These are phyloP conservation scores for Colletotrichum gloeosporioides DNA, from an alignment of 2,329 filamentous ascomycete species.

Conservation along the genomic window DNA sequence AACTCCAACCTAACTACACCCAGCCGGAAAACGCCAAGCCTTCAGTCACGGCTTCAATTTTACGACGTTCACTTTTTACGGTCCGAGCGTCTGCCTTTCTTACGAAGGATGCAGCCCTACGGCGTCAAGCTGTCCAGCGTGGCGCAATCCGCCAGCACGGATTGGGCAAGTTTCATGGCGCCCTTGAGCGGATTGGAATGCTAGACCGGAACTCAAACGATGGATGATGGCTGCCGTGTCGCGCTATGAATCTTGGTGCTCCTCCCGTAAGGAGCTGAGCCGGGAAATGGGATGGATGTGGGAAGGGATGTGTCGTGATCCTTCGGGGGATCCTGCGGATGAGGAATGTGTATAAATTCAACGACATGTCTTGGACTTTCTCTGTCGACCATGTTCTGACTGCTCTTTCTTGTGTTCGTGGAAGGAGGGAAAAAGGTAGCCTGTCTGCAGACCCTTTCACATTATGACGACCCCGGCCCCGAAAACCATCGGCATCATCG, in stretches of 20 bases:
- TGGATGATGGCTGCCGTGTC: not conserved
- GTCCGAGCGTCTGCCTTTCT: not conserved
- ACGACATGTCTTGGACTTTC: not conserved
- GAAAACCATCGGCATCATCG: conserved; percentile 16
- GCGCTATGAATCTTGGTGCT: not conserved
- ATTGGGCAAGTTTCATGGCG: not conserved
- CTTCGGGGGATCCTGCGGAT: not conserved
- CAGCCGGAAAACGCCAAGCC: not conserved
- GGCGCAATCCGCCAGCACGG: not conserved
- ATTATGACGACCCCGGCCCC: not conserved
- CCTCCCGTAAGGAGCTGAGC: not conserved
- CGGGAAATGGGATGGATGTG: not conserved
- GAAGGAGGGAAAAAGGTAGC: not conserved
- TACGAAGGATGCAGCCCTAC: conserved; percentile 2
- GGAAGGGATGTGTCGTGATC: not conserved
- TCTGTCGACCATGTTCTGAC: not conserved
- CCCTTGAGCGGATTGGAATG: not conserved
- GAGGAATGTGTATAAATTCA: not conserved
- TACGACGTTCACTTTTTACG: not conserved
- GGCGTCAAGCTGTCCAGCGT: not conserved
- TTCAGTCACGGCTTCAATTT: not conserved
- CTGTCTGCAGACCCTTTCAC: not conserved
- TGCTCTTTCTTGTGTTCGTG: not conserved
- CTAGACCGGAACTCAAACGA: not conserved
- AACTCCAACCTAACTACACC: not conserved